phyloP scores from a whole-genome alignment of 108 stramenopile species.

The Pseudonitzschia pungens region DNA sequence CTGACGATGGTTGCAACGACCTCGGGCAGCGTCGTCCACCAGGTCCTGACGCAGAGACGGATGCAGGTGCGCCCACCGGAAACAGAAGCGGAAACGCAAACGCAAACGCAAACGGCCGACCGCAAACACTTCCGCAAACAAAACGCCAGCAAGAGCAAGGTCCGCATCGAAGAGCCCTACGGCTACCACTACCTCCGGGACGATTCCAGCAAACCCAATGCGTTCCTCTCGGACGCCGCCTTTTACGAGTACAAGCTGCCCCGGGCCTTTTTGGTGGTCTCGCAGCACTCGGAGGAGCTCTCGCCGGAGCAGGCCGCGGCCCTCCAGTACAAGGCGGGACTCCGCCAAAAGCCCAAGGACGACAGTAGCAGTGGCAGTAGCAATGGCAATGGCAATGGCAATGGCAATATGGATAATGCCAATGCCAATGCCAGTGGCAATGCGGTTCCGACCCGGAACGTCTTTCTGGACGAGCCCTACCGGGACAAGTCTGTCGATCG shows the following conservation, averaged over 20 bases:
- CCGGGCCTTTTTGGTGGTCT: not conserved
- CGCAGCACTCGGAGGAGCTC: not conserved
- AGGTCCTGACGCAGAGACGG: too few relatives aligned
- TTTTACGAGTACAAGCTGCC: constrained; percentile 4
- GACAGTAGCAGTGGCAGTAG: too few relatives aligned
- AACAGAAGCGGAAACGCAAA: not conserved
- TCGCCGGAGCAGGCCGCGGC: not conserved
- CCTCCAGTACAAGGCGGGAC: not conserved
- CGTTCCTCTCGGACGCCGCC: not conserved
- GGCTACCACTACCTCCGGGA: not conserved
- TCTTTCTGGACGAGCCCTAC: not conserved
- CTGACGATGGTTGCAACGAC: too few relatives aligned
- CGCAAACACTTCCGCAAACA: too few relatives aligned
- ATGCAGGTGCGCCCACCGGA: too few relatives aligned
- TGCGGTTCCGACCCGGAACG: not conserved
- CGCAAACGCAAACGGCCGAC: too few relatives aligned
- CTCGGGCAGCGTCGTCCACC: too few relatives aligned
- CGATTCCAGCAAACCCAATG: not conserved
- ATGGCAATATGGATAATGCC: not conserved
- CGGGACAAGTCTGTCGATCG: not conserved
- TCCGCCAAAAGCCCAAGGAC: not conserved
- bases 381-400: too few relatives aligned
- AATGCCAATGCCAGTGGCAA: not conserved
- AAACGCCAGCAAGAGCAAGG: not conserved
- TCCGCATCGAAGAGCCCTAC: not conserved